A percentile compares a stretch with the other conserved stretches of the same genome.
Conservation (phyloP, 192 early-diverging fungal species). For the Coemansia sp. region DNA sequence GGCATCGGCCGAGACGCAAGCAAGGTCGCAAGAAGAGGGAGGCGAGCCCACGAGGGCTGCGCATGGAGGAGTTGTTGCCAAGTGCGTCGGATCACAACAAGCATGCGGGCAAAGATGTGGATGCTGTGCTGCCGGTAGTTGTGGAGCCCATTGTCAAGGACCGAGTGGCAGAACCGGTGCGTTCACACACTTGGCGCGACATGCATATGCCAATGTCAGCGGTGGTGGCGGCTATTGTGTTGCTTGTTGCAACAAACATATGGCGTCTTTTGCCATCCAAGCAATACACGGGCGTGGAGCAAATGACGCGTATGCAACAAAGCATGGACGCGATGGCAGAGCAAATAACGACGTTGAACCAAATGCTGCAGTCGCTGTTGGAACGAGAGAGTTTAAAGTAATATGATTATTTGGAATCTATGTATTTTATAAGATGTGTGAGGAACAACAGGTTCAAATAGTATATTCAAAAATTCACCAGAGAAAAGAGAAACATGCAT, state of each 20-base stretch:
- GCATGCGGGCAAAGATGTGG: neutral
- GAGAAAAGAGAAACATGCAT: neutral
- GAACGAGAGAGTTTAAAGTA: neutral
- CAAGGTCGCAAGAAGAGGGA: slow-evolving; percentile 19
- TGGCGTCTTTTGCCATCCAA: slow-evolving; percentile 18
- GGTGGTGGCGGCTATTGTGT: slow-evolving; percentile 11
- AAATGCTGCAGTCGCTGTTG: slow-evolving; percentile 25
- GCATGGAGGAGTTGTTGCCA: slow-evolving; percentile 49
- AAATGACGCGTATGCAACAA: slow-evolving; percentile 20
- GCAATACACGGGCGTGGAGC: neutral
- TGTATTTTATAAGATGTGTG: neutral
- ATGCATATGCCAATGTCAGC: neutral
- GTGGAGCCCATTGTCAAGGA: neutral
- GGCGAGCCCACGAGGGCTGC: slow-evolving; percentile 41
- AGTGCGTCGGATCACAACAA: neutral
- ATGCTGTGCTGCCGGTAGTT: neutral
- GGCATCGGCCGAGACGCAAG: slow-evolving; percentile 13
- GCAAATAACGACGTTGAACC: slow-evolving; percentile 23
- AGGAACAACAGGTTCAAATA: neutral
- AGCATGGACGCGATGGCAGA: slow-evolving; percentile 27
- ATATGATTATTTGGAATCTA: neutral
- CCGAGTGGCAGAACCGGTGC: neutral
- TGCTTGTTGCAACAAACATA: slow-evolving; percentile 20
- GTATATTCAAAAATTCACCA: neutral
- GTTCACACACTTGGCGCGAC: neutral